A percentile compares a stretch with the other conserved stretches of the same genome.
Evolutionary conservation across 2,329 filamentous ascomycete genomes (phyloP).

Genomic region (Coniochaeta sp.): DNA sequence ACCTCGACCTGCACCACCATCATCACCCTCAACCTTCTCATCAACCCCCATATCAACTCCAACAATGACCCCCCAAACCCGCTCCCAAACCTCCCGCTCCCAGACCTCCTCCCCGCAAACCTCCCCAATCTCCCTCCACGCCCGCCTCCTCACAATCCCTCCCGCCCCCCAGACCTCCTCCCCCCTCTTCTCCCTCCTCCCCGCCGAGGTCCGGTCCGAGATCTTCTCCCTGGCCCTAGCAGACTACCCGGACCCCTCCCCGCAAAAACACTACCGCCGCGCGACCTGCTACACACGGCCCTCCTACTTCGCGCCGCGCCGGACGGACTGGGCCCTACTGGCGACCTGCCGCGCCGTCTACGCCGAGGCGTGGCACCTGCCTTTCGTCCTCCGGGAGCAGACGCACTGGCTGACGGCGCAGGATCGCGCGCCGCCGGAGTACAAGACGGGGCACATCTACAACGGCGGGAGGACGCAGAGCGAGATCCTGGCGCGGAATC

Average conservation of each 20-base stretch:
- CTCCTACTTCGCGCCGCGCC: slow-evolving; percentile 28
- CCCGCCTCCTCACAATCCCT: not conserved
- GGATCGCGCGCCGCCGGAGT: slow-evolving; percentile 23
- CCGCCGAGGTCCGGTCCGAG: slow-evolving; percentile 39
- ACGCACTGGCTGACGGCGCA: slow-evolving; percentile 26
- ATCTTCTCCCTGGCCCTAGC: slow-evolving; percentile 37
- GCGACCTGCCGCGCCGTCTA: slow-evolving; percentile 35
- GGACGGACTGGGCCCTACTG: slow-evolving; percentile 29
- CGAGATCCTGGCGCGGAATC: slow-evolving; percentile 1
- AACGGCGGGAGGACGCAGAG: slow-evolving; percentile 8
- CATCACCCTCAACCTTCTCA: not conserved
- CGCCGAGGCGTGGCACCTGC: slow-evolving; percentile 33
- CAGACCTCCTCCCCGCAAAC: not conserved
- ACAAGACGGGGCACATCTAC: not conserved
- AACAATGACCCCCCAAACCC: not conserved
- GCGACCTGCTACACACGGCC: slow-evolving; percentile 32
- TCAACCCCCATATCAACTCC: not conserved
- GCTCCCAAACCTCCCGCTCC: not conserved
- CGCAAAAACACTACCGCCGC: slow-evolving; percentile 16
- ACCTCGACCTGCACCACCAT: not conserved
- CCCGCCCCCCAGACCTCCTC: slow-evolving; percentile 1
- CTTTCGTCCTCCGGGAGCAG: slow-evolving; percentile 30
- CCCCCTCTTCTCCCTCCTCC: slow-evolving; percentile 29
- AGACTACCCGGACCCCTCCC: slow-evolving; percentile 26
- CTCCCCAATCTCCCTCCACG: not conserved